Conservation (phyloP, 2,329 filamentous ascomycete species). For the Anthostomella pinea region DNA sequence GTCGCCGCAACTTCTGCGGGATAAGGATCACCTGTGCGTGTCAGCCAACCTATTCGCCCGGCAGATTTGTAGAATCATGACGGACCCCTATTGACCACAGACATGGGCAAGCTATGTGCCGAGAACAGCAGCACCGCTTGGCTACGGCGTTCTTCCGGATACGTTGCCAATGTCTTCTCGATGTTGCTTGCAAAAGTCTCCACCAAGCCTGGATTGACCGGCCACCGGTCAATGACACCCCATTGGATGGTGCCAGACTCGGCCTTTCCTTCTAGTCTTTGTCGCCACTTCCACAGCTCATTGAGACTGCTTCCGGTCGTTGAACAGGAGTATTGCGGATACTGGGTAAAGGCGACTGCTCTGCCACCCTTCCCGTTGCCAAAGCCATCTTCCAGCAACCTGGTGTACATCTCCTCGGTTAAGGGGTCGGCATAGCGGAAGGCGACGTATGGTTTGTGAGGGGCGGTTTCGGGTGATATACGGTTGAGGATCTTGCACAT, state of each 20-base stretch:
- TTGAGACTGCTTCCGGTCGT: slow-evolving; percentile 96
- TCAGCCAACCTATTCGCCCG: slow-evolving; percentile 25
- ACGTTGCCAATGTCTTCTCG: slow-evolving; percentile 77
- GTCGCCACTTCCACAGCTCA: slow-evolving; percentile 96
- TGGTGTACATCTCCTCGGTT: slow-evolving; percentile 89
- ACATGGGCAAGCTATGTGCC: slow-evolving; percentile 95
- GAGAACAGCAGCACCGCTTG: slow-evolving; percentile 88
- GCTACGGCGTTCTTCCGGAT: slow-evolving; percentile 75
- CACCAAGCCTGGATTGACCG: slow-evolving; percentile 82
- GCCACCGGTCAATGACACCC: slow-evolving; percentile 99
- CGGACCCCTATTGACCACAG: slow-evolving; percentile 85
- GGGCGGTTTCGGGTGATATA: slow-evolving; percentile 87
- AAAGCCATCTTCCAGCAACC: slow-evolving; percentile 83
- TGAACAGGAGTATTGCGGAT: slow-evolving; percentile 97
- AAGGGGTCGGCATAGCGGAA: slow-evolving; percentile 93
- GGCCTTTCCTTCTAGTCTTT: slow-evolving; percentile 77
- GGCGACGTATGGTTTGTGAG: slow-evolving; percentile 95
- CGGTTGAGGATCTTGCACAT: slow-evolving; percentile 98
- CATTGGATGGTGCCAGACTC: slow-evolving; percentile 75
- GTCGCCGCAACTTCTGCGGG: slow-evolving; percentile 94
- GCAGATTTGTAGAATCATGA: slow-evolving; percentile 1
- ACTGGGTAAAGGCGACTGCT: slow-evolving; percentile 96
- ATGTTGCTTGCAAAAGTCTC: slow-evolving; percentile 93
- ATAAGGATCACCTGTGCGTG: slow-evolving; percentile 74
- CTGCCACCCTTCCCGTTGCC: slow-evolving; percentile 85